A percentile compares a stretch with the other conserved stretches of the same genome.
These are phyloP conservation scores for Cryptosporidium xiaoi DNA, from an alignment of 169 alveolate genomes.

Conservation along the genomic window DNA sequence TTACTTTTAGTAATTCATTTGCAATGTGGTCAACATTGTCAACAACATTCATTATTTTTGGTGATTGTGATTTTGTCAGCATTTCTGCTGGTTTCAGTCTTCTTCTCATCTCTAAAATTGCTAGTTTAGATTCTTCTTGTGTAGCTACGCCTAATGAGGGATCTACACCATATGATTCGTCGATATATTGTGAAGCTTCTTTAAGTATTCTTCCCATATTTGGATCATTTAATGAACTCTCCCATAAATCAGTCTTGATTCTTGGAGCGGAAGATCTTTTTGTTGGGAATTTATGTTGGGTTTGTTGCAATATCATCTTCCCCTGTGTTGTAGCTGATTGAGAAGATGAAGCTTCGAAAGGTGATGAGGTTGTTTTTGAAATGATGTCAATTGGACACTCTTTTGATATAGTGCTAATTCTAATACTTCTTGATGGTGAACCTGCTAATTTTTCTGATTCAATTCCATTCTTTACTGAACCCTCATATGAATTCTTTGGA, in stretches of 20 bases:
- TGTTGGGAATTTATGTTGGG: not conserved
- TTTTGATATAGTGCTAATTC: slow-evolving; percentile 77
- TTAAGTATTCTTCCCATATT: slow-evolving; percentile 34
- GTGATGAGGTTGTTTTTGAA: slow-evolving; percentile 13
- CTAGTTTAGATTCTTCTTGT: slow-evolving; percentile 84
- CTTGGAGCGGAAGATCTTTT: not conserved
- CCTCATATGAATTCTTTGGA: slow-evolving; percentile 85
- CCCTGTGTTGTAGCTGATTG: slow-evolving; percentile 12
- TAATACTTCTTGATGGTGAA: slow-evolving; percentile 77
- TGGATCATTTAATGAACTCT: slow-evolving; percentile 15
- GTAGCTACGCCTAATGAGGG: slow-evolving; percentile 82
- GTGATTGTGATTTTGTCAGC: slow-evolving; percentile 81
- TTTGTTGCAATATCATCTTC: not conserved
- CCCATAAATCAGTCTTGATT: slow-evolving; percentile 50
- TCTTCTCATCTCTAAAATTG: slow-evolving; percentile 85
- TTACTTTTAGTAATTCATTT: slow-evolving; percentile 76
- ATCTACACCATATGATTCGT: slow-evolving; percentile 89
- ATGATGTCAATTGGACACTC: slow-evolving; percentile 78
- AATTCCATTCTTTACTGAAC: slow-evolving; percentile 85
- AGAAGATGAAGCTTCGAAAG: slow-evolving; percentile 26
- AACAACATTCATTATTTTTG: slow-evolving; percentile 81
- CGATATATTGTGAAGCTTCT: slow-evolving; percentile 77
- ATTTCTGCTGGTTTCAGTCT: slow-evolving; percentile 87
- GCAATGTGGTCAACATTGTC: slow-evolving; percentile 77
- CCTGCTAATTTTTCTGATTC: slow-evolving; percentile 85